Evolutionary conservation across 176 grass and related monocot species (phyloP), one percentile per base, ranked within the genome.

Genomic region (Eremochloa ophiuroides): DNA sequence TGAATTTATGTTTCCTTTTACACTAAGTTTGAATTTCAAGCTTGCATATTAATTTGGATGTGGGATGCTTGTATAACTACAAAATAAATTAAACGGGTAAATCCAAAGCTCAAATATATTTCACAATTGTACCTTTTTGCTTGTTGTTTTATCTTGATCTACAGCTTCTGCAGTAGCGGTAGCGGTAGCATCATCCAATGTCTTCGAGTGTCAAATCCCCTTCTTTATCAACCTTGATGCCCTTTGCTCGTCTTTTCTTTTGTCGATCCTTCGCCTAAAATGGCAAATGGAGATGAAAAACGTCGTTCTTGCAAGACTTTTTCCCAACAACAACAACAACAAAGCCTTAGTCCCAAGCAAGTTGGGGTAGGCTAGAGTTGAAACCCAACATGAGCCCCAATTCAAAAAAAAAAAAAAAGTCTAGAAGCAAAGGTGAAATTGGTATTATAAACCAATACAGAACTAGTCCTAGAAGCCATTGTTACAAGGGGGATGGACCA

Each of bases 181-280:
- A 82, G 86, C 67, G 78, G 53, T 72, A 71, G 58, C 59, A 53
- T 92, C 91, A 85, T 87, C 85, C 18, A 95, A 89, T n/a, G 10
- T 99, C 93, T 79, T 99, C 89, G 10, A 99, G 81, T n/a, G 71
- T 90, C 76, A 96, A 87, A 88, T 99, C 91, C 73, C 93, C 97
- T 23, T 96, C 89, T 74, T 76, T 90, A 88, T 96, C 97, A 59
- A 93, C 93, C 64, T 88, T 95, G 82, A 96, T 91, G 62, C 85
- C 93, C 85, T 96, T 99, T 4, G 86, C 77, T 39, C 90, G 87
- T 81, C 91, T 99, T 85, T 87, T 94, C 89, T 91, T 99, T 78
- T 83, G 80, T 47, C 93, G 67, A 75, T 99, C 97, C 85, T 96
- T 99, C 26, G 91, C 89, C 93, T 99, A 77, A 85, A 87, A 80